These are phyloP conservation scores for Ceratonia siliqua DNA, from an alignment of 306 rosid species.

Conservation along the genomic window DNA sequence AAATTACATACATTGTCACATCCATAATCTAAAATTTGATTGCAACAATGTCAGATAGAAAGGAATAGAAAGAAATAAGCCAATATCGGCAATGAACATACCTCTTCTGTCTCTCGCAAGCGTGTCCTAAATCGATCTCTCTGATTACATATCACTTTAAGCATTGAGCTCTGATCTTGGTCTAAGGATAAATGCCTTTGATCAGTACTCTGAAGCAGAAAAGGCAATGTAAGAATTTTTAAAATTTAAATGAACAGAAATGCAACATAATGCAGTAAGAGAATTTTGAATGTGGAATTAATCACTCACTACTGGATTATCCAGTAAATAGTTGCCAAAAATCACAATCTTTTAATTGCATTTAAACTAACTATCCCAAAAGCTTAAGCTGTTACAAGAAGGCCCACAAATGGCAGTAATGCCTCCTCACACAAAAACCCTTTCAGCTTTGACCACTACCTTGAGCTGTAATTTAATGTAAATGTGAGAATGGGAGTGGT, in stretches of 20 bases:
- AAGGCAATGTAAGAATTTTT: constrained; percentile 28
- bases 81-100: constrained; percentile 30
- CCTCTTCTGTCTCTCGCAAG: constrained; percentile 96
- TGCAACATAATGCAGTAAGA: constrained; percentile 5
- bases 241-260: constrained; percentile 28
- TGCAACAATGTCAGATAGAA: constrained; percentile 17
- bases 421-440: background rate
- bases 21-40: constrained; percentile 26
- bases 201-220: constrained; percentile 64
- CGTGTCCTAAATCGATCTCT: constrained; percentile 95
- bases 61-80: background rate
- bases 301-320: constrained; percentile 8
- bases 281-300: background rate
- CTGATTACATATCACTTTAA: constrained; percentile 94
- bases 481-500: background rate
- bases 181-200: constrained; percentile 62
- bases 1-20: constrained; percentile 23
- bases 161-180: constrained; percentile 97
- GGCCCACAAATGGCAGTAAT: constrained; percentile 1
- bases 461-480: background rate
- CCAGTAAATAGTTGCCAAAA: constrained; percentile 1
- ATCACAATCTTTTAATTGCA: constrained; percentile 10
- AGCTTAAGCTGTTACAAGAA: constrained; percentile 1
- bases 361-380: background rate
- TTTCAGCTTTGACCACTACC: background rate